Base-by-base conservation (phyloP, 345 rosid species). In the Laguncularia racemosa region DNA sequence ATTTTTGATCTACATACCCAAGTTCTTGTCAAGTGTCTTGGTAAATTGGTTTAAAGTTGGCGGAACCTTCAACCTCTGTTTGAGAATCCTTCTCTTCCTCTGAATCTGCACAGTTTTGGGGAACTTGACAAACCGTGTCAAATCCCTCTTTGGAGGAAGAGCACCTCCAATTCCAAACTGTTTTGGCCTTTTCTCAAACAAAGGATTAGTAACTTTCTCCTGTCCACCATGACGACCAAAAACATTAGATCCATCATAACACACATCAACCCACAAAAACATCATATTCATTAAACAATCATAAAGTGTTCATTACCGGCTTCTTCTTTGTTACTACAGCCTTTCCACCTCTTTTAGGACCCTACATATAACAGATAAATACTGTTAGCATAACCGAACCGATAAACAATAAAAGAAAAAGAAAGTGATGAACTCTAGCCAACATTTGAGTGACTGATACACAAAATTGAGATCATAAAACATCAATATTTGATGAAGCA, bases 91-190 rank as follows among this genome's bases (percentile, higher is more conserved):
- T 73, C 81, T 83, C 66, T 85, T 81, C 80, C 96, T 79, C 57
- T 88, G 91, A 57, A 85, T 85, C 16, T 81, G 78, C 67, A 85
- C 83, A 2, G 65, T 60, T 56, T 81, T 81, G 0, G 97, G 91
- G 82, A 82, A 87, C 75, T 82, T 87, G 56, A 87, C 85, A 50
- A 80, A 88, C 0, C 88, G 65, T 11, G 79, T 70, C 62, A 91
- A 66, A 66, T 85, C 95, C 81, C 78, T 88, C 81, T 91, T 88
- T 0, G 97, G 95, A 2, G 97, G 96, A 53, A 91, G 58, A 17
- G 91, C 96, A 15, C 96, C 84, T 3, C 89, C 82, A 0, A 91
- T 91, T 20, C 97, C 91, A 21, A 83, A 91, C 62, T 83, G 91
- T 81, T 82, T 88, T 0, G 88, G 79, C 38, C 86, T 60, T 65